Evolutionary conservation across 2,329 filamentous ascomycete species (phyloP), one percentile per base, ranked within the genome.

Genomic region (Phoma sp.): DNA sequence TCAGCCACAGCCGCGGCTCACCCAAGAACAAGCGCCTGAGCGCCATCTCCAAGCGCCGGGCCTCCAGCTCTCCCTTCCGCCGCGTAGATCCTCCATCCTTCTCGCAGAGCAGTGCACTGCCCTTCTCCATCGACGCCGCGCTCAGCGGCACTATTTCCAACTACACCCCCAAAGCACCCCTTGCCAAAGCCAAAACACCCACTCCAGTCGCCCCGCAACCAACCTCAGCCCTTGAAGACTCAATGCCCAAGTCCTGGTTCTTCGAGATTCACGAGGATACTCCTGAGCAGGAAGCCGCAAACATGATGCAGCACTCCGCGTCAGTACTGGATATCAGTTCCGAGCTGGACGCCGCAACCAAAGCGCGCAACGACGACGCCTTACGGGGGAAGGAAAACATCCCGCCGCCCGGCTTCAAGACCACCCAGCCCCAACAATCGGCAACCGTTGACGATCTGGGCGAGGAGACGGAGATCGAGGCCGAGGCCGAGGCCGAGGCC

Each of bases 191-290:
- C 2, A 60, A 71, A 47, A 68, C 69, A n/a, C 61, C 72, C 18
- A 9, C 27, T 9, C 27, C 27, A 6, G 27, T 9, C 27, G 27
- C 27, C 27, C 27, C 27, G 27, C 27, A 6, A 2, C 6, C 27
- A 9, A 6, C 27, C 9, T 6, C 9, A 54, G 61, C 69, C 37
- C 83, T 47, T 35, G 84, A 89, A 69, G 82, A 85, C 30, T 82
- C 82, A 53, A 77, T 80, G 77, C 78, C 81, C 22, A 82, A 81
- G 54, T 71, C 74, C 55, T 97, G 92, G 93, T 89, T 89, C 79
- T 98, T 99, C 71, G 89, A 93, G 55, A 98, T 99, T 68, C 88
- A 97, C 71, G 91, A 96, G 71, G 93, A 99, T 74, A 91, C 90
- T 0, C 85, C 89, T 7, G 90, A 96, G 71, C 90, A 97, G 70